Evolutionary conservation across 2,329 filamentous ascomycete genomes (phyloP).

Genomic region (Fusarium acutatum): DNA sequence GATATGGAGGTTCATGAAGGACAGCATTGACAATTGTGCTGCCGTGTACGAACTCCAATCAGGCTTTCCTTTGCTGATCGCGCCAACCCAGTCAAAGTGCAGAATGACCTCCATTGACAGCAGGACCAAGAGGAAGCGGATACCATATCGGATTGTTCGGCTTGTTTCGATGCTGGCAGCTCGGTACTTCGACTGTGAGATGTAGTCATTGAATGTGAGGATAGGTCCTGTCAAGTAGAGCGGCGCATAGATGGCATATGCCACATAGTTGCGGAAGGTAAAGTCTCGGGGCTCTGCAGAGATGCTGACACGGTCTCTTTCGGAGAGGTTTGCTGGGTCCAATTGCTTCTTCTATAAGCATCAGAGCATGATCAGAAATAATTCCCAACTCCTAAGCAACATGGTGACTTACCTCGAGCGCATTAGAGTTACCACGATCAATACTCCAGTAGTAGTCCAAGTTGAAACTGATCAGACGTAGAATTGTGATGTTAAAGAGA

Average conservation of each 20-base stretch:
- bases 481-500: slow-evolving; percentile 94
- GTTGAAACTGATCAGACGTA: slow-evolving; percentile 96
- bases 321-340: slow-evolving; percentile 85
- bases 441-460: slow-evolving; percentile 95
- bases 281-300: slow-evolving; percentile 78
- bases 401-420: slow-evolving; percentile 76
- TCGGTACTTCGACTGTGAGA: slow-evolving; percentile 82
- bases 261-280: slow-evolving; percentile 85
- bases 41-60: slow-evolving; percentile 86
- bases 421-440: slow-evolving; percentile 68
- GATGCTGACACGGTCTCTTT: slow-evolving; percentile 83
- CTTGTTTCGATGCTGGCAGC: slow-evolving; percentile 73
- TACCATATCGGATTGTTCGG: slow-evolving; percentile 81
- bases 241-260: slow-evolving; percentile 89
- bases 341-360: slow-evolving; percentile 94
- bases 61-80: slow-evolving; percentile 83
- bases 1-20: slow-evolving; percentile 94
- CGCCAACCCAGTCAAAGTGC: slow-evolving; percentile 92
- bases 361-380: slow-evolving; percentile 58
- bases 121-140: slow-evolving; percentile 82
- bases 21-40: slow-evolving; percentile 87
- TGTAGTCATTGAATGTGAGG: slow-evolving; percentile 97
- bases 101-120: slow-evolving; percentile 91
- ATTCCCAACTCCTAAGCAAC: slow-evolving; percentile 4
- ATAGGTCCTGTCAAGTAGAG: slow-evolving; percentile 94